These are phyloP conservation scores for Carallia brachiata DNA, from an alignment of 345 rosid genomes.

Conservation along the genomic window DNA sequence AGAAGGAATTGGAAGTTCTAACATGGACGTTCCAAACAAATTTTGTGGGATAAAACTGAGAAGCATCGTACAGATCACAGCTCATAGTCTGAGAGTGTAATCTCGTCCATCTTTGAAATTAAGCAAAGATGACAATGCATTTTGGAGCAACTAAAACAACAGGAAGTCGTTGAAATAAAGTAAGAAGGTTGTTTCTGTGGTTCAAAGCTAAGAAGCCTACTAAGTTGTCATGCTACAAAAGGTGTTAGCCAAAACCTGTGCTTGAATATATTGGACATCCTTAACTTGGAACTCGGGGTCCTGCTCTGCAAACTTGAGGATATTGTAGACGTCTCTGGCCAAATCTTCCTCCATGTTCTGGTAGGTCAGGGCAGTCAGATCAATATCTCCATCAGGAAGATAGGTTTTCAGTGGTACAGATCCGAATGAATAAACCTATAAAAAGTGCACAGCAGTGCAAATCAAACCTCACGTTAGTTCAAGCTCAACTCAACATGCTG, in stretches of 20 bases:
- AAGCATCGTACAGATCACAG: not conserved
- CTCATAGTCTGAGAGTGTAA: slow-evolving; percentile 4
- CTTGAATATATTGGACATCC: slow-evolving; percentile 26
- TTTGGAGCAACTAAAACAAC: not conserved
- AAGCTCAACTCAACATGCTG: slow-evolving; percentile 1
- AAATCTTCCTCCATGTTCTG: slow-evolving; percentile 25
- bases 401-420: slow-evolving; percentile 92
- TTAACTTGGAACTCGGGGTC: slow-evolving; percentile 17
- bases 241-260: slow-evolving; percentile 27
- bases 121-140: not conserved
- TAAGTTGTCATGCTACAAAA: slow-evolving; percentile 7
- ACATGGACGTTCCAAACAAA: not conserved
- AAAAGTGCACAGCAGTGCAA: slow-evolving; percentile 10
- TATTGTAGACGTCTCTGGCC: slow-evolving; percentile 20
- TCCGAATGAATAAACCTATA: slow-evolving; percentile 84
- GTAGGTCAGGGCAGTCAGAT: slow-evolving; percentile 60
- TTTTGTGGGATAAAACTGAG: not conserved
- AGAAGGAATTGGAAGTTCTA: not conserved
- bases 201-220: not conserved
- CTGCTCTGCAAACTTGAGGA: slow-evolving; percentile 17
- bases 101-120: not conserved
- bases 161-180: not conserved
- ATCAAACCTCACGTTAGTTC: slow-evolving; percentile 13
- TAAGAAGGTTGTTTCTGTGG: not conserved
- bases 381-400: slow-evolving; percentile 98